These are phyloP conservation scores for Ceratocystis albifundus DNA, from an alignment of 2,329 filamentous ascomycete genomes.

Conservation along the genomic window DNA sequence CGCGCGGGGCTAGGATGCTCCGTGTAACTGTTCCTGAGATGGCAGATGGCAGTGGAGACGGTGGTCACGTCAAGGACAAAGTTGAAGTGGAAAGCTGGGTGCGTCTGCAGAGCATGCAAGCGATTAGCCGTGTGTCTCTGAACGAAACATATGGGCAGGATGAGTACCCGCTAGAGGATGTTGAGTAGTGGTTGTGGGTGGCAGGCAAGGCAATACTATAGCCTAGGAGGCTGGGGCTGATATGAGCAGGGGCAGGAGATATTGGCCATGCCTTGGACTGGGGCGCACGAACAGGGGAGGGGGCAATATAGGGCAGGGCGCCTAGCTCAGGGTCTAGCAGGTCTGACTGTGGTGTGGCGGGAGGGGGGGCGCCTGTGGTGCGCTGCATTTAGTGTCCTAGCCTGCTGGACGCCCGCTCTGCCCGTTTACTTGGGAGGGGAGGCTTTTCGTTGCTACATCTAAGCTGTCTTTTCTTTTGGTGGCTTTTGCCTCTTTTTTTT, in stretches of 20 bases:
- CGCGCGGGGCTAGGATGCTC: conserved; percentile 49
- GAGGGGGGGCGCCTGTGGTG: neutral
- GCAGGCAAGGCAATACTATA: neutral
- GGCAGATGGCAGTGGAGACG: conserved; percentile 31
- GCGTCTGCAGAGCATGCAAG: conserved; percentile 44
- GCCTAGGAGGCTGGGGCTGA: neutral
- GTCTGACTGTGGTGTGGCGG: neutral
- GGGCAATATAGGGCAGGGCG: too few species aligned
- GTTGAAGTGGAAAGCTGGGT: conserved; percentile 48
- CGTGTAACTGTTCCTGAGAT: conserved; percentile 13
- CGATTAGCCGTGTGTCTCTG: conserved; percentile 42
- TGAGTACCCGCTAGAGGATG: conserved; percentile 34
- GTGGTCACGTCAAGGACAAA: conserved; percentile 21
- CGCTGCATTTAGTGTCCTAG: neutral
- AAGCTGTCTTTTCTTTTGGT: neutral
- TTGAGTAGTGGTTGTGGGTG: neutral
- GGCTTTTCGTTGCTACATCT: too few species aligned
- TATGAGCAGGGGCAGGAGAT: too few species aligned
- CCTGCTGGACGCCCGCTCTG: neutral
- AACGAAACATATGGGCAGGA: conserved; percentile 51
- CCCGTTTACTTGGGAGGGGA: neutral
- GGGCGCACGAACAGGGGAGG: too few species aligned
- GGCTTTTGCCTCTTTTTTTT: neutral
- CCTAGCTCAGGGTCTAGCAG: neutral
- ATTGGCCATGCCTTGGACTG: too few species aligned